Conservation (phyloP, 2,329 filamentous ascomycete genomes). For the Clonostachys solani region DNA sequence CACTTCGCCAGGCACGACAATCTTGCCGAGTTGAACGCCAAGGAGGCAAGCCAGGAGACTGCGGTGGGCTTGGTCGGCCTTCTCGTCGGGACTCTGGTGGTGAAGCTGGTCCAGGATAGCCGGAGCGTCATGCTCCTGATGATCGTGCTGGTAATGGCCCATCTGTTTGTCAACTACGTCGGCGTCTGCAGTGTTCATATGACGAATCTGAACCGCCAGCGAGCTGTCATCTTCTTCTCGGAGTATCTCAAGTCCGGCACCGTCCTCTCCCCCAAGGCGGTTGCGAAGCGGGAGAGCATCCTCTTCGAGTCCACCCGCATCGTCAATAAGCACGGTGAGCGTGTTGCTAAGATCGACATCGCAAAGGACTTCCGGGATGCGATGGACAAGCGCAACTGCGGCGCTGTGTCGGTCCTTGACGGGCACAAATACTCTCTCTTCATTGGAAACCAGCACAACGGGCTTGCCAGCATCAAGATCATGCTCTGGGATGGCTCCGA, state of each 20-base stretch:
- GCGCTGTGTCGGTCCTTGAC: slow-evolving; percentile 13
- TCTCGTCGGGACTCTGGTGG: slow-evolving; percentile 76
- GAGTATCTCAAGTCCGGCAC: slow-evolving; percentile 42
- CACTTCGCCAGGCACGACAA: slow-evolving; percentile 90
- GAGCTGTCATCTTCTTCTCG: slow-evolving; percentile 73
- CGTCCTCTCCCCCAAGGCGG: slow-evolving; percentile 60
- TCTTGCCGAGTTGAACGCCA: slow-evolving; percentile 86
- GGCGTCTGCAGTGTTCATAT: slow-evolving; percentile 83
- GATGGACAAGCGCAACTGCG: neutral
- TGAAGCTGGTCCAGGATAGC: slow-evolving; percentile 69
- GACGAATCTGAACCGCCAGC: slow-evolving; percentile 79
- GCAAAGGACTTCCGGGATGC: slow-evolving; percentile 35
- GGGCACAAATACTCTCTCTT: slow-evolving; percentile 19
- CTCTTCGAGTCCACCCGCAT: slow-evolving; percentile 38
- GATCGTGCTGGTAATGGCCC: slow-evolving; percentile 66
- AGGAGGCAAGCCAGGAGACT: slow-evolving; percentile 94
- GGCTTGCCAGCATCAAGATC: slow-evolving; percentile 21
- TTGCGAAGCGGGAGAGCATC: slow-evolving; percentile 61
- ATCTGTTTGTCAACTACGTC: slow-evolving; percentile 80
- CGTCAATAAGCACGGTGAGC: slow-evolving; percentile 15
- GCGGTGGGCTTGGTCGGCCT: slow-evolving; percentile 86
- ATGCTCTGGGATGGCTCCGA: slow-evolving; percentile 23
- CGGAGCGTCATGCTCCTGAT: slow-evolving; percentile 71
- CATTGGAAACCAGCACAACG: slow-evolving; percentile 9
- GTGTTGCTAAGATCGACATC: slow-evolving; percentile 30